Evolutionary conservation across 1,284 basidiomycete species (phyloP), one percentile per base, ranked within the genome.

Genomic region (Coniferiporia weirii): DNA sequence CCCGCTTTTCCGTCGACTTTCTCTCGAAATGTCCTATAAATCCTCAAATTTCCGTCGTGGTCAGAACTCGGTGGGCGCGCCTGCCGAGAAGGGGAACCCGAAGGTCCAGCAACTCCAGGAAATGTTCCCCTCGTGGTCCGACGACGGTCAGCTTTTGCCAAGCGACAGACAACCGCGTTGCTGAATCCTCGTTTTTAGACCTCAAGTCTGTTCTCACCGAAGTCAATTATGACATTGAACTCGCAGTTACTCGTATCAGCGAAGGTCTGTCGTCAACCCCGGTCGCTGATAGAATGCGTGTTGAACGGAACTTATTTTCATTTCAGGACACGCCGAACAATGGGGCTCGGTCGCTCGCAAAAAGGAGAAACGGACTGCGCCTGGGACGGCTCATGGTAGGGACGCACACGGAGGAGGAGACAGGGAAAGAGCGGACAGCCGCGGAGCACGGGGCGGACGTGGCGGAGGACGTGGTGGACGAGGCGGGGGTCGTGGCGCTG

Each of bases 271-370:
- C 17, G 13, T 55, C 45, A 57, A 58, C 50, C 36, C 47, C 50
- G 57, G 35, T 56, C 57, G 52, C 40, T 50, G 35, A 65, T 20
- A 51, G 55, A 61, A 56, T 61, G 46, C 35, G 59, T 51, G 57
- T 46, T 61, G 49, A 59, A 53, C 4, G 54, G 60, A n/a, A 52
- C 22, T 32, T 57, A 65, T 61, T 47, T 57, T 64, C 50, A 57
- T 61, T 52, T 19, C 69, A 93, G 92, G 92, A 67, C 80, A 80
- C 64, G 88, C 81, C 48, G 82, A 87, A 71, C 91, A 91, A 72
- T 95, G 93, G 90, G 91, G 85, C 49, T 84, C 89, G 51, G 92
- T 94, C 64, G 85, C 84, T 66, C 85, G 83, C 71, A 95, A 94
- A 83, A 95, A 93, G 78, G 87, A 91, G 70, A 93, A 92, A 79